These are phyloP conservation scores for Umbelopsis sp. DNA, from an alignment of 192 early-diverging fungal species.

Conservation along the genomic window DNA sequence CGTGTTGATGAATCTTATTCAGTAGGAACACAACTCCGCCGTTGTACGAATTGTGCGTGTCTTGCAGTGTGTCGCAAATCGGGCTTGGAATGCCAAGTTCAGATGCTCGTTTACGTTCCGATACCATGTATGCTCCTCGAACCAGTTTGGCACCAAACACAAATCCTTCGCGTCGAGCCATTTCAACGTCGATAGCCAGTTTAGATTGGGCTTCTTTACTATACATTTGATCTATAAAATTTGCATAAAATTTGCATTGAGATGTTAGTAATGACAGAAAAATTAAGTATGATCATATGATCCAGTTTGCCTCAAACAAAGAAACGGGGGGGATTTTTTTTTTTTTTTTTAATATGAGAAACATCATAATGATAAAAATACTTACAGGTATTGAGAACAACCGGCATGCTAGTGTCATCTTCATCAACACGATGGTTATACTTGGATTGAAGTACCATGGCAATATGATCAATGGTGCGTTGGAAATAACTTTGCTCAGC, in stretches of 20 bases:
- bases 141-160: slow-evolving; percentile 82
- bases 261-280: neutral
- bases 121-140: slow-evolving; percentile 53
- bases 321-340: neutral
- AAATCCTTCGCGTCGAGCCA: slow-evolving; percentile 71
- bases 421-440: slow-evolving; percentile 59
- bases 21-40: slow-evolving; percentile 73
- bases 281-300: neutral
- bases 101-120: slow-evolving; percentile 58
- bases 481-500: slow-evolving; percentile 96
- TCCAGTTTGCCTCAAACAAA: slow-evolving; percentile 3
- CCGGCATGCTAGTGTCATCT: slow-evolving; percentile 41
- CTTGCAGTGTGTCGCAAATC: slow-evolving; percentile 75
- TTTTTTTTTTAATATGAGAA: slow-evolving; percentile 1
- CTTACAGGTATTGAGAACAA: slow-evolving; percentile 89
- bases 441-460: slow-evolving; percentile 65
- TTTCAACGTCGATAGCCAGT: slow-evolving; percentile 67
- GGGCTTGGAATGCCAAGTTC: slow-evolving; percentile 74
- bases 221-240: slow-evolving; percentile 84
- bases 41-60: slow-evolving; percentile 86
- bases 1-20: slow-evolving; percentile 50
- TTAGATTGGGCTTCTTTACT: slow-evolving; percentile 65
- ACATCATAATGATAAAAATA: neutral
- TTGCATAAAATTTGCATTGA: neutral
- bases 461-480: slow-evolving; percentile 85